Conservation (phyloP, 345 rosid genomes). For the Ricinus communis region DNA sequence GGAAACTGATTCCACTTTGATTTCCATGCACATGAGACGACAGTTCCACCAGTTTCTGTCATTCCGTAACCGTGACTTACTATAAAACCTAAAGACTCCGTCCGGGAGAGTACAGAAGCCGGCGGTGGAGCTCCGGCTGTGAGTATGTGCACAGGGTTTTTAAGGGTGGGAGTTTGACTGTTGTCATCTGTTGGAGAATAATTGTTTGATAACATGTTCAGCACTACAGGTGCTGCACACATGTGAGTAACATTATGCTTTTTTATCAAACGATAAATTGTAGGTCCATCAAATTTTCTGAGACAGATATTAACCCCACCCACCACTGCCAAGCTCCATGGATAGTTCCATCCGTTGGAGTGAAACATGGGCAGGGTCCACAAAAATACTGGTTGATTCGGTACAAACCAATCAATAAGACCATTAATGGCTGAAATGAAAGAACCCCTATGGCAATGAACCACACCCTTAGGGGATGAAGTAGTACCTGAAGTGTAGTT, state of each 20-base stretch:
- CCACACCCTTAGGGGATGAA: conserved; percentile 18
- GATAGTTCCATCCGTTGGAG: conserved; percentile 21
- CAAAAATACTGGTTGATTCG: conserved; percentile 1
- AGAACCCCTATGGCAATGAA: conserved; percentile 7
- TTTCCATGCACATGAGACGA: conserved; percentile 22
- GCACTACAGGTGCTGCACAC: conserved; percentile 25
- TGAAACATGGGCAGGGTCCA: conserved; percentile 29
- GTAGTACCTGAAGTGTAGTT: conserved; percentile 22
- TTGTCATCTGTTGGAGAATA: neutral
- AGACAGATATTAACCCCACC: conserved; percentile 25
- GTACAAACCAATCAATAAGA: conserved; percentile 11
- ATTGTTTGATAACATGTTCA: conserved; percentile 14
- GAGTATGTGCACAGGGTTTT: conserved; percentile 11
- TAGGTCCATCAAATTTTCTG: conserved; percentile 8
- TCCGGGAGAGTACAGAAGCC: conserved; percentile 8
- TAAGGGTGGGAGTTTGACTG: neutral
- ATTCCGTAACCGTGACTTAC: conserved; percentile 25
- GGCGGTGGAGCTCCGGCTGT: conserved; percentile 27
- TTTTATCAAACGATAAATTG: neutral
- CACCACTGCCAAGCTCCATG: conserved; percentile 18
- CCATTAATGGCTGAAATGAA: neutral
- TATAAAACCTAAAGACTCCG: conserved; percentile 16
- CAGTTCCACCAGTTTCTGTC: conserved; percentile 20
- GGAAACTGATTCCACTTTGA: conserved; percentile 15
- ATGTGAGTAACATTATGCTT: conserved; percentile 21